Conservation (phyloP, 352 stramenopile genomes). For the Elongisporangium prolatum region DNA sequence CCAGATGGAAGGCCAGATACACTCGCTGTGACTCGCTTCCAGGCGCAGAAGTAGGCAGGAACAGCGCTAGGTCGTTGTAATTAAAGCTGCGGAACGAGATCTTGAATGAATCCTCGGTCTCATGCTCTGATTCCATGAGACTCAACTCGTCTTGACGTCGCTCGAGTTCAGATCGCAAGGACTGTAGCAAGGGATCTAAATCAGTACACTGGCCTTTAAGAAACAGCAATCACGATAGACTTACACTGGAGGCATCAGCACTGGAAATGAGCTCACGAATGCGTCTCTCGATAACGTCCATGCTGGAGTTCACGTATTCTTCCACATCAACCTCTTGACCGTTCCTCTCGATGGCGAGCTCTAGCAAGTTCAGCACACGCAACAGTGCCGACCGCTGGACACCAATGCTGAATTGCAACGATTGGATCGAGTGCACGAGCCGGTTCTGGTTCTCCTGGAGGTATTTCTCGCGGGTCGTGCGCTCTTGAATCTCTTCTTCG, state of each 20-base stretch:
- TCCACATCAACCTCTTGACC: slow-evolving; percentile 31
- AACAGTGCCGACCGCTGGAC: slow-evolving; percentile 48
- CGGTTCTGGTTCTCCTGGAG: slow-evolving; percentile 62
- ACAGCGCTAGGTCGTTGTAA: slow-evolving; percentile 79
- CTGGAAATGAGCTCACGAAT: slow-evolving; percentile 54
- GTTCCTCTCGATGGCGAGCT: slow-evolving; percentile 22
- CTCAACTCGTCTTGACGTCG: slow-evolving; percentile 55
- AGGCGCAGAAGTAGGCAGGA: slow-evolving; percentile 77
- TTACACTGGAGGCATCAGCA: slow-evolving; percentile 56
- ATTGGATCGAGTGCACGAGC: slow-evolving; percentile 61
- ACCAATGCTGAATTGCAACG: slow-evolving; percentile 43
- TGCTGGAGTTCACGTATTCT: slow-evolving; percentile 35
- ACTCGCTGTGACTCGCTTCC: slow-evolving; percentile 70
- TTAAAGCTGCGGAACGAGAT: slow-evolving; percentile 85
- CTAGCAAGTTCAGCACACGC: slow-evolving; percentile 53
- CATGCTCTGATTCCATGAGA: slow-evolving; percentile 54
- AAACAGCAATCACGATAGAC: background rate
- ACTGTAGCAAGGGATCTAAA: slow-evolving; percentile 15
- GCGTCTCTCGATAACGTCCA: slow-evolving; percentile 44
- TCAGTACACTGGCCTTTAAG: slow-evolving; percentile 1
- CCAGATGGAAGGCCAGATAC: slow-evolving; percentile 84
- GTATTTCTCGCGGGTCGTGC: slow-evolving; percentile 51
- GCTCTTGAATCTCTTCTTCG: slow-evolving; percentile 87
- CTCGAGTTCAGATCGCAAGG: slow-evolving; percentile 50
- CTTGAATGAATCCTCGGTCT: slow-evolving; percentile 66